phyloP scores from a whole-genome alignment of 2,329 filamentous ascomycete genomes.

The Talaromyces sp. region DNA sequence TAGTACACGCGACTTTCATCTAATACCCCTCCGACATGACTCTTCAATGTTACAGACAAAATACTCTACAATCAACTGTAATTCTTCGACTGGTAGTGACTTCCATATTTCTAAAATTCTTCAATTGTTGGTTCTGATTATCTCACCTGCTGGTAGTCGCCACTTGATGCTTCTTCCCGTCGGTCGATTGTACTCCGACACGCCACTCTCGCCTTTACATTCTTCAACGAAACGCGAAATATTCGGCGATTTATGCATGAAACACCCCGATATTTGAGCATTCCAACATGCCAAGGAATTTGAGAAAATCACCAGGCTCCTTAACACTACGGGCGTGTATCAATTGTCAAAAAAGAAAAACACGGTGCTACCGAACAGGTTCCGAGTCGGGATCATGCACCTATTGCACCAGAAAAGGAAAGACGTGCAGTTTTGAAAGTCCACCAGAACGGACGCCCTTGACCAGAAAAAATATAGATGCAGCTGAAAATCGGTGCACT shows the following conservation, averaged over 20 bases:
- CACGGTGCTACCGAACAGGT: constrained; percentile 1
- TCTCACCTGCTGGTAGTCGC: too few species aligned
- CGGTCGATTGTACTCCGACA: constrained; percentile 4
- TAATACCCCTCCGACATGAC: background rate
- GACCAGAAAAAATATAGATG: constrained; percentile 9
- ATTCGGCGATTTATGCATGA: background rate
- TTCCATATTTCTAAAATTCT: too few species aligned
- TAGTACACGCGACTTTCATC: too few species aligned
- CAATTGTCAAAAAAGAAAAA: constrained; percentile 9
- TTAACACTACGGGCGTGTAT: constrained; percentile 2
- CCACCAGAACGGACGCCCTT: constrained; percentile 7
- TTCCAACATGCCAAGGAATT: background rate
- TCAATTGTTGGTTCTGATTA: too few species aligned
- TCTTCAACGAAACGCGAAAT: background rate
- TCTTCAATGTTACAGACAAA: too few species aligned
- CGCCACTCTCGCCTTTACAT: too few species aligned
- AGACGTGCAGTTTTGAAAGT: constrained; percentile 8
- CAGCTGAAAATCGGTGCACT: constrained; percentile 7
- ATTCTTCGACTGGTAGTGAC: too few species aligned
- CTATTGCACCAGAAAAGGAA: constrained; percentile 6
- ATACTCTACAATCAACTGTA: too few species aligned
- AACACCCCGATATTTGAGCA: background rate
- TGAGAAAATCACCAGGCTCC: background rate
- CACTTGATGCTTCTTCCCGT: background rate
- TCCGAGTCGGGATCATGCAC: background rate